A percentile compares a stretch with the other conserved stretches of the same genome.
Conservation (phyloP, 1,284 basidiomycete genomes). For the Tilletia horrida region DNA sequence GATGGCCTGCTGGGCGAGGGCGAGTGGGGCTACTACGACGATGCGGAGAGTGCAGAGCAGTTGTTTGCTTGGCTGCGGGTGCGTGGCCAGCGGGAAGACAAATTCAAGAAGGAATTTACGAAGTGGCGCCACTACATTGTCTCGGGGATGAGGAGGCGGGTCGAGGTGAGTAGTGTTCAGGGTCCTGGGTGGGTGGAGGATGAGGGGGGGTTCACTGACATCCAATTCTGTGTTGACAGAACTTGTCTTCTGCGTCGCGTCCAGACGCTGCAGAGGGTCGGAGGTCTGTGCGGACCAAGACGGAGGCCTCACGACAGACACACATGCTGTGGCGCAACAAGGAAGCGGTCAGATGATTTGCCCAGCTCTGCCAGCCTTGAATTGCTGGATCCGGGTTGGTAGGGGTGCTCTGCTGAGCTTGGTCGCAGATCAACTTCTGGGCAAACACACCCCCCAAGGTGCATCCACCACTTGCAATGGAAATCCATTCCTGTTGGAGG, state of each 20-base stretch:
- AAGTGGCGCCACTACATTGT: slow-evolving; percentile 84
- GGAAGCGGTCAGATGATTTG: slow-evolving; percentile 7
- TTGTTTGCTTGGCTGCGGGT: slow-evolving; percentile 84
- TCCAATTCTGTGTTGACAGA: background rate
- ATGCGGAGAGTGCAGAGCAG: slow-evolving; percentile 79
- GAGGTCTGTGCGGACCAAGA: background rate
- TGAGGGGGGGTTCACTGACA: background rate
- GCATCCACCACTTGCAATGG: too few relatives aligned
- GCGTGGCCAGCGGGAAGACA: slow-evolving; percentile 81
- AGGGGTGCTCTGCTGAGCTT: too few relatives aligned
- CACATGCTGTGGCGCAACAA: slow-evolving; percentile 18
- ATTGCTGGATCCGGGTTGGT: too few relatives aligned
- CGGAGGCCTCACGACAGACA: slow-evolving; percentile 12
- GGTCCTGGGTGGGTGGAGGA: background rate
- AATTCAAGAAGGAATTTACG: slow-evolving; percentile 71
- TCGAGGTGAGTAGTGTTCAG: background rate
- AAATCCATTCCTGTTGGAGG: too few relatives aligned
- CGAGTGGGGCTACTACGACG: slow-evolving; percentile 85
- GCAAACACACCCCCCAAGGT: too few relatives aligned
- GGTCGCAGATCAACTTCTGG: too few relatives aligned
- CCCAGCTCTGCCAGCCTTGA: too few relatives aligned
- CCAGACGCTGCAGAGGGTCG: background rate
- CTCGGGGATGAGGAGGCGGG: slow-evolving; percentile 63
- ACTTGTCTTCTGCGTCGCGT: background rate
- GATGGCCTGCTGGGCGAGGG: slow-evolving; percentile 70